phyloP scores from a whole-genome alignment of 345 rosid genomes.

The Cardamine chenopodiifolia region DNA sequence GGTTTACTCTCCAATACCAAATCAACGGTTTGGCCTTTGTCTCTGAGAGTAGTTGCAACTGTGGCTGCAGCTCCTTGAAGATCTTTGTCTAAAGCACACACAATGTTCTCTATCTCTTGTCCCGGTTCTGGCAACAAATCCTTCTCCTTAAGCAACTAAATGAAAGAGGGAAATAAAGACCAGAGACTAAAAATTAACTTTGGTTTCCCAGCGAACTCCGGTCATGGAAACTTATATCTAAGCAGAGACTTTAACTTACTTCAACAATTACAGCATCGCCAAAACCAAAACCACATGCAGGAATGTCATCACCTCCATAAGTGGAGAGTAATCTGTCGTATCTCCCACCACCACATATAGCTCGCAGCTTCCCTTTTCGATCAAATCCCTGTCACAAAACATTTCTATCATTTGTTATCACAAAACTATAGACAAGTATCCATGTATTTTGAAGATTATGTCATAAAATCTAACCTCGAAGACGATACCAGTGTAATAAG shows the following conservation, averaged over 20 bases:
- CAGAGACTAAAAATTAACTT: background rate
- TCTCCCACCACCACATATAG: constrained; percentile 94
- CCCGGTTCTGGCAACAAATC: constrained; percentile 64
- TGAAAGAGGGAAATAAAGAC: background rate
- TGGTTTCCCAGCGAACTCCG: background rate
- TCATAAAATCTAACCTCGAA: constrained; percentile 73
- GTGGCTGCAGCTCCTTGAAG: constrained; percentile 83
- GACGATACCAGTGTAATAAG: constrained; percentile 96
- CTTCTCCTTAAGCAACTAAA: constrained; percentile 89
- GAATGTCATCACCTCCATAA: constrained; percentile 89
- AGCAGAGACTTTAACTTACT: constrained; percentile 51
- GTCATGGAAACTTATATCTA: background rate
- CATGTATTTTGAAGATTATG: background rate
- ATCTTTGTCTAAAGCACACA: constrained; percentile 75
- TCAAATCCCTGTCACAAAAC: constrained; percentile 67
- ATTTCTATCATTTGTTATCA: background rate
- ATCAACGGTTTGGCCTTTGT: constrained; percentile 80
- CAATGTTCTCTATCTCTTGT: constrained; percentile 73
- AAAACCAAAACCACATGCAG: constrained; percentile 98
- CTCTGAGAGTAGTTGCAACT: constrained; percentile 76
- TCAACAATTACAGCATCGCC: constrained; percentile 95
- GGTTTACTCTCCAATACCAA: constrained; percentile 86
- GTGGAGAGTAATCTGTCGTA: constrained; percentile 84
- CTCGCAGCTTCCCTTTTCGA: constrained; percentile 80
- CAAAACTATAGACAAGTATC: background rate